phyloP scores from a whole-genome alignment of 2,329 filamentous ascomycete genomes.

The Dothideomycetes sp. region DNA sequence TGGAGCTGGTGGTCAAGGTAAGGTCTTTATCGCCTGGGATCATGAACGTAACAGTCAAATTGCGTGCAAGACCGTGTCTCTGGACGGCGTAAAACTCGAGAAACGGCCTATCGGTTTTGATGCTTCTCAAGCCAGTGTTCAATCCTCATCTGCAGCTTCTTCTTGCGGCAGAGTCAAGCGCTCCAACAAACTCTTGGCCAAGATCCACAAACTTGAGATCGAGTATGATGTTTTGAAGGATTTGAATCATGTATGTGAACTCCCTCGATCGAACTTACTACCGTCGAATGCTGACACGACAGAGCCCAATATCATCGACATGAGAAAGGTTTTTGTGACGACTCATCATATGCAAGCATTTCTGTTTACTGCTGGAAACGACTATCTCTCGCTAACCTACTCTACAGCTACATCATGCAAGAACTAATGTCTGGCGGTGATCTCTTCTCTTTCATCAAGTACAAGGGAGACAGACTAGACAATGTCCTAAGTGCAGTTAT shows the following conservation, averaged over 20 bases:
- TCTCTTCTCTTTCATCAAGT: constrained; percentile 50
- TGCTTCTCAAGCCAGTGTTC: neutral
- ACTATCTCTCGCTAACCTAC: neutral
- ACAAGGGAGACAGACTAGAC: constrained; percentile 36
- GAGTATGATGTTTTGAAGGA: constrained; percentile 36
- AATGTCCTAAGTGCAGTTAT: constrained; percentile 47
- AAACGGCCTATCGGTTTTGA: neutral
- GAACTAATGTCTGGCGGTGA: constrained; percentile 53
- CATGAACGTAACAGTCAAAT: constrained; percentile 47
- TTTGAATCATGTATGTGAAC: constrained; percentile 41
- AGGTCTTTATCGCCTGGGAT: constrained; percentile 48
- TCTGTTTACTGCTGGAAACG: neutral
- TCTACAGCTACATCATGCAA: constrained; percentile 48
- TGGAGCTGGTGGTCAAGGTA: constrained; percentile 45
- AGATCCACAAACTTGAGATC: constrained; percentile 1
- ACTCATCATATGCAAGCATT: constrained; percentile 39
- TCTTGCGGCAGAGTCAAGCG: too few species aligned
- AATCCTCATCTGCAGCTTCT: neutral
- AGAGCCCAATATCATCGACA: constrained; percentile 49
- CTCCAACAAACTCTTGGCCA: neutral
- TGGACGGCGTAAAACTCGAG: constrained; percentile 23
- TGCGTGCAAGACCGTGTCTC: constrained; percentile 58
- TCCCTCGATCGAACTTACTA: neutral
- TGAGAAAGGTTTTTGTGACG: constrained; percentile 49
- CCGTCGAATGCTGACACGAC: constrained; percentile 2